These are phyloP conservation scores for Aspergillus steynii DNA, from an alignment of 495 filamentous ascomycete species.

Conservation along the genomic window DNA sequence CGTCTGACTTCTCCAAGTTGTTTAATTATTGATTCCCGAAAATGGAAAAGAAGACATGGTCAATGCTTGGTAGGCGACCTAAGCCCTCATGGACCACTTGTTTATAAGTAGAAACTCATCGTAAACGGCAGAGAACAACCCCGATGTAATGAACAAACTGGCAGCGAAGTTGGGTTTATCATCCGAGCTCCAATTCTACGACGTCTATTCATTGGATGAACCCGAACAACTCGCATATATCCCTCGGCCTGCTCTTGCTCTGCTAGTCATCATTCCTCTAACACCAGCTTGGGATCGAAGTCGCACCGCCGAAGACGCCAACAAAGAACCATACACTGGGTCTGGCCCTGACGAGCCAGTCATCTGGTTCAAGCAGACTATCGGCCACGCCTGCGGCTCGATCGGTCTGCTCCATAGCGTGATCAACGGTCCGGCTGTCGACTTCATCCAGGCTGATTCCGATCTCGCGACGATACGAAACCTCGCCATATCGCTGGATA, in stretches of 20 bases:
- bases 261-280: constrained; percentile 12
- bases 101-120: neutral
- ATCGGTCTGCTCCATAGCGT: constrained; percentile 12
- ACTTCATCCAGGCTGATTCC: constrained; percentile 9
- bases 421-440: constrained; percentile 12
- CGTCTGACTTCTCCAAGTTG: no score
- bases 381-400: constrained; percentile 15
- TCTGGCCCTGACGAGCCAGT: constrained; percentile 12
- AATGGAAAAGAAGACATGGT: constrained; percentile 9
- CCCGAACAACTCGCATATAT: constrained; percentile 3
- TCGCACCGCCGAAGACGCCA: constrained; percentile 11
- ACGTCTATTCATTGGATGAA: constrained; percentile 7
- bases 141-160: constrained; percentile 12
- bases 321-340: constrained; percentile 2
- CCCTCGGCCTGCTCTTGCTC: constrained; percentile 10
- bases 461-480: constrained; percentile 7
- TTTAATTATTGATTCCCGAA: neutral
- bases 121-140: constrained; percentile 14
- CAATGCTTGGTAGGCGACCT: constrained; percentile 6
- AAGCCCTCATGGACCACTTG: constrained; percentile 2
- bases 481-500: constrained; percentile 8
- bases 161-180: constrained; percentile 7
- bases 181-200: constrained; percentile 12
- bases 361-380: constrained; percentile 16
- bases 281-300: constrained; percentile 7